Conservation (phyloP, 306 rosid genomes). For the Castanea sativa region DNA sequence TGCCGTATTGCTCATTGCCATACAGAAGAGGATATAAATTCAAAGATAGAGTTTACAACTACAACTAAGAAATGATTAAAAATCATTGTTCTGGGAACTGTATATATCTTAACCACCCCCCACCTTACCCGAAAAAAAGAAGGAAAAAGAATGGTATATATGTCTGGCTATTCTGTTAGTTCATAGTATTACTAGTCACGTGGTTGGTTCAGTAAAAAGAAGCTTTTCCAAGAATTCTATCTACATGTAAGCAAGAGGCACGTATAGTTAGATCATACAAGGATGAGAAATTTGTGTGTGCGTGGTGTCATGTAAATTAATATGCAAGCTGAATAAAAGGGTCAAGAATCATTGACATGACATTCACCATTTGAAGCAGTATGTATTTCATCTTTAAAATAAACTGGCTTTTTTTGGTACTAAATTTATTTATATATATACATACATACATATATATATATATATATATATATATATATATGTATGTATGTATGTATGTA, state of each 20-base stretch:
- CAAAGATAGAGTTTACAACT: background rate
- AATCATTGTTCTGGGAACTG: background rate
- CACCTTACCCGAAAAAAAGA: background rate
- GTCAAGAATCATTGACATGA: too few species aligned
- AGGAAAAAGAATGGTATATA: background rate
- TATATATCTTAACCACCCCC: background rate
- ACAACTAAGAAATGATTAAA: background rate
- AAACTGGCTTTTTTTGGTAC: background rate
- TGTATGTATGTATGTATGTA: too few species aligned
- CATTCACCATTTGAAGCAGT: background rate
- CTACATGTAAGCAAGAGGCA: background rate
- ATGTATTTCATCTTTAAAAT: background rate
- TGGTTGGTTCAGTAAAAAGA: background rate
- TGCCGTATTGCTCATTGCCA: slow-evolving; percentile 53
- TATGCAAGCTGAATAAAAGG: too few species aligned
- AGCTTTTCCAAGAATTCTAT: background rate
- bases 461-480: too few species aligned
- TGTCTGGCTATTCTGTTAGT: background rate
- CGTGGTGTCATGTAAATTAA: too few species aligned
- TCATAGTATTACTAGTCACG: background rate
- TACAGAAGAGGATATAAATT: slow-evolving; percentile 61
- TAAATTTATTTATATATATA: background rate
- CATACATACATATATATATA: too few species aligned
- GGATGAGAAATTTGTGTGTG: too few species aligned
- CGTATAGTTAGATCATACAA: too few species aligned